Percentiles rank a stretch among this genome's conserved stretches.
phyloP scores from a whole-genome alignment of 768 basidiomycete genomes.

The Trichaptum fuscoviolaceum region DNA sequence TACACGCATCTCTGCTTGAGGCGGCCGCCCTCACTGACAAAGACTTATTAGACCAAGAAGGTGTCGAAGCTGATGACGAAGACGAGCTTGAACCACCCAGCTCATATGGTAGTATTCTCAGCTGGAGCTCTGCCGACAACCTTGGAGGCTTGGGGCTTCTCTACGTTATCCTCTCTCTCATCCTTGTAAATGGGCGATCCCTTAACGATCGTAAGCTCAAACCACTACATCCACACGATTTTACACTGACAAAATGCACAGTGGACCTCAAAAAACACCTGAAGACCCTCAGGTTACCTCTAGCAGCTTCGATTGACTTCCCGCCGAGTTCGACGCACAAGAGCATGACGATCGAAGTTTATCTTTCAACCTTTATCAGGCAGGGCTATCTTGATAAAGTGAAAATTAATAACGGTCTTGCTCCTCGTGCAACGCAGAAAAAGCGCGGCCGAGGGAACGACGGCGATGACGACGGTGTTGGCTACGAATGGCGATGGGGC shows the following conservation, averaged over 20 bases:
- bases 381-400: constrained; percentile 78
- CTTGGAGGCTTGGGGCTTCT: constrained; percentile 68
- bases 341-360: constrained; percentile 54
- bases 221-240: constrained; percentile 7
- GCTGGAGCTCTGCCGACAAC: constrained; percentile 66
- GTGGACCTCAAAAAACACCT: constrained; percentile 70
- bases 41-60: constrained; percentile 36
- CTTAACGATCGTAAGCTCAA: constrained; percentile 66
- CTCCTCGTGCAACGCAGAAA: constrained; percentile 36
- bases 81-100: constrained; percentile 45
- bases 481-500: constrained; percentile 86
- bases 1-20: constrained; percentile 59
- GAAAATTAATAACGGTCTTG: constrained; percentile 49
- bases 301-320: constrained; percentile 44
- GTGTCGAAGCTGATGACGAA: constrained; percentile 44
- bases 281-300: constrained; percentile 60
- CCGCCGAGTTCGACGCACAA: constrained; percentile 45
- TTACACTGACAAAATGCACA: constrained; percentile 22
- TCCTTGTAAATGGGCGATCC: constrained; percentile 75
- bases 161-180: constrained; percentile 75
- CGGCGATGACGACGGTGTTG: constrained; percentile 32
- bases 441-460: constrained; percentile 15
- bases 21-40: constrained; percentile 48
- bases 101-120: constrained; percentile 63
- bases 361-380: constrained; percentile 55